These are phyloP conservation scores for Rhexocercosporidium sp. DNA, from an alignment of 2,329 filamentous ascomycete species.

Conservation along the genomic window DNA sequence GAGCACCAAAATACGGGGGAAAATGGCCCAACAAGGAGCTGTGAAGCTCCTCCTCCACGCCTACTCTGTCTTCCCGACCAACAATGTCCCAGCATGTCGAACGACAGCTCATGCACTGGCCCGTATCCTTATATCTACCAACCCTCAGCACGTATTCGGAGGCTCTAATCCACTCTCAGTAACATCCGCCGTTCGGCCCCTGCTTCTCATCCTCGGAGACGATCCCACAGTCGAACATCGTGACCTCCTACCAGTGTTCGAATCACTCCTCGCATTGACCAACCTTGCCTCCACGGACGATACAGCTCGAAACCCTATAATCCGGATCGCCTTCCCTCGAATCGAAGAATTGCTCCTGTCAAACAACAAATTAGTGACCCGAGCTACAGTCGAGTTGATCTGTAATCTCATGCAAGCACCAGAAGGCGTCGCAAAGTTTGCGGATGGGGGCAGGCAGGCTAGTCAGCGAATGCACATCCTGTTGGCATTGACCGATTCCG, in stretches of 20 bases:
- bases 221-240: constrained; percentile 67
- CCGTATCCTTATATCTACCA: constrained; percentile 84
- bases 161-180: constrained; percentile 75
- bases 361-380: constrained; percentile 75
- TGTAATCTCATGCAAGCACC: constrained; percentile 84
- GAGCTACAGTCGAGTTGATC: constrained; percentile 85
- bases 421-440: constrained; percentile 71
- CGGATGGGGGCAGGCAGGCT: constrained; percentile 69
- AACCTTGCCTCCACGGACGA: constrained; percentile 84
- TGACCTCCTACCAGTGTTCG: constrained; percentile 88
- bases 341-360: constrained; percentile 86
- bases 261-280: constrained; percentile 88
- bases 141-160: constrained; percentile 83
- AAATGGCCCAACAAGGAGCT: constrained; percentile 91
- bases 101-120: constrained; percentile 81
- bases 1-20: constrained; percentile 74
- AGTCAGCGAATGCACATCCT: constrained; percentile 80
- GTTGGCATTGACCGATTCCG: constrained; percentile 84
- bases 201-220: constrained; percentile 74
- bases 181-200: constrained; percentile 80
- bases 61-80: constrained; percentile 64
- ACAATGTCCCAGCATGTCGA: constrained; percentile 54
- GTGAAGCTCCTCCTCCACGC: constrained; percentile 81
- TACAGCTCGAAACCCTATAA: constrained; percentile 68
- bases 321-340: constrained; percentile 73